A percentile compares a stretch with the other conserved stretches of the same genome.
Evolutionary conservation across 768 basidiomycete species (phyloP).

Genomic region (Mrakia gelida): DNA sequence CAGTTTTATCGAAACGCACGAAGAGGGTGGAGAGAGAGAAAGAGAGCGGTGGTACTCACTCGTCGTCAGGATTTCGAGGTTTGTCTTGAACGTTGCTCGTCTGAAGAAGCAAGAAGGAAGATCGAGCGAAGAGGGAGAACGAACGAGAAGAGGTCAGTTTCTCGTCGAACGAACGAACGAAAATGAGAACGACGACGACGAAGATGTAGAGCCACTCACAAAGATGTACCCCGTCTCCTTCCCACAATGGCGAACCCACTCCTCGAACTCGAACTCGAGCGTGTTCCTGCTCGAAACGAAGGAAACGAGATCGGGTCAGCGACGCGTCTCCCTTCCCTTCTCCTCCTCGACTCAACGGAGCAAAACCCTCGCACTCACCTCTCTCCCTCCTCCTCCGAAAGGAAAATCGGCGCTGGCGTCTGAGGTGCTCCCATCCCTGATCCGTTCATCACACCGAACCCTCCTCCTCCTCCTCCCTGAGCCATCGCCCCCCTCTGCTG

Average conservation of each 20-base stretch:
- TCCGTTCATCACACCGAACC: background rate
- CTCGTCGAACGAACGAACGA: background rate
- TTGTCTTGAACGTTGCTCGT: background rate
- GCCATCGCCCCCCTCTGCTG: background rate
- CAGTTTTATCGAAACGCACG: background rate
- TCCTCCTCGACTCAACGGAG: background rate
- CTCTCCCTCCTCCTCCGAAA: background rate
- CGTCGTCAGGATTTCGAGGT: background rate
- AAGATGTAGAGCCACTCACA: background rate
- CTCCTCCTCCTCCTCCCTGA: background rate
- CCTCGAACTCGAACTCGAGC: slow-evolving; percentile 5
- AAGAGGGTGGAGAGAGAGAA: background rate
- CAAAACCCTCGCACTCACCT: background rate
- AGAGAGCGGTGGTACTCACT: background rate
- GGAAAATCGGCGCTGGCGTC: background rate
- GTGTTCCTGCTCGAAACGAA: background rate
- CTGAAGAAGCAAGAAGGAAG: background rate
- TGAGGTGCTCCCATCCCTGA: background rate
- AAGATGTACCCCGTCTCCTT: background rate
- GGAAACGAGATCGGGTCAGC: background rate
- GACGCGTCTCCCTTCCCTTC: background rate
- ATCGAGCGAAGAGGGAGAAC: no score
- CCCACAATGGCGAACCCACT: background rate
- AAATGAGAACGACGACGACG: background rate
- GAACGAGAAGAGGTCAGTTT: background rate